Evolutionary conservation across 805 yeast species (phyloP).

Genomic region (Wickerhamomyces sydowiorum): DNA sequence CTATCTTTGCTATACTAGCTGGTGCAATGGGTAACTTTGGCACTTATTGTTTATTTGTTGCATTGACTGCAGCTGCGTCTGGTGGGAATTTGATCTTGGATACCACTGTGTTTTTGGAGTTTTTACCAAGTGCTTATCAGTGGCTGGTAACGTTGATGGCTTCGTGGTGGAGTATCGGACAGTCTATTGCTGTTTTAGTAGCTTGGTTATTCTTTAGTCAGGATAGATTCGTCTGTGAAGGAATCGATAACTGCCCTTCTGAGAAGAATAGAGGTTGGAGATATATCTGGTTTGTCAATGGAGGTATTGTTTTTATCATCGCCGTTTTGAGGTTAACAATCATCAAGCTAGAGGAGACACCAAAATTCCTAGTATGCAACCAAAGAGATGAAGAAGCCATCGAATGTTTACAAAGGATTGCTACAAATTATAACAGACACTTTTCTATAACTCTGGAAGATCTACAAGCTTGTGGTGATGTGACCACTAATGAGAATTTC

Average conservation of each 20-base stretch:
- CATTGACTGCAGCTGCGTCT: slow-evolving; percentile 37
- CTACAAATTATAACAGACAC: slow-evolving; percentile 36
- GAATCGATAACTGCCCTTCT: slow-evolving; percentile 34
- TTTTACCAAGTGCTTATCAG: slow-evolving; percentile 41
- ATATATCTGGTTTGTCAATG: slow-evolving; percentile 45
- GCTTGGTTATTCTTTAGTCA: slow-evolving; percentile 43
- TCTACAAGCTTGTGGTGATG: slow-evolving; percentile 38
- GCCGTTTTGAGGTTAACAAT: slow-evolving; percentile 42
- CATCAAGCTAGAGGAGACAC: slow-evolving; percentile 42
- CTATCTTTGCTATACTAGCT: slow-evolving; percentile 39
- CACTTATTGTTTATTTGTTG: slow-evolving; percentile 41
- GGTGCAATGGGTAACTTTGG: slow-evolving; percentile 44
- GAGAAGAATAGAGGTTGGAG: slow-evolving; percentile 50
- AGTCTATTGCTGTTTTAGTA: slow-evolving; percentile 39
- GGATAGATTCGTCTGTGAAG: slow-evolving; percentile 45
- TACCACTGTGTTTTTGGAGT: slow-evolving; percentile 43
- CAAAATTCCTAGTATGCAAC: slow-evolving; percentile 43
- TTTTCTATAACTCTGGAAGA: slow-evolving; percentile 40
- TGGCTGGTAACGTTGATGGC: slow-evolving; percentile 46
- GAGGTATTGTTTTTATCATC: slow-evolving; percentile 40
- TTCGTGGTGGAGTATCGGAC: slow-evolving; percentile 54
- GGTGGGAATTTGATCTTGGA: slow-evolving; percentile 51
- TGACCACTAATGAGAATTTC: slow-evolving; percentile 22
- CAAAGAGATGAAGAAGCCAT: slow-evolving; percentile 45
- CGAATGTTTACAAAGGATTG: slow-evolving; percentile 36